Conservation (phyloP, 169 alveolate genomes). For the Theileria annulata region DNA sequence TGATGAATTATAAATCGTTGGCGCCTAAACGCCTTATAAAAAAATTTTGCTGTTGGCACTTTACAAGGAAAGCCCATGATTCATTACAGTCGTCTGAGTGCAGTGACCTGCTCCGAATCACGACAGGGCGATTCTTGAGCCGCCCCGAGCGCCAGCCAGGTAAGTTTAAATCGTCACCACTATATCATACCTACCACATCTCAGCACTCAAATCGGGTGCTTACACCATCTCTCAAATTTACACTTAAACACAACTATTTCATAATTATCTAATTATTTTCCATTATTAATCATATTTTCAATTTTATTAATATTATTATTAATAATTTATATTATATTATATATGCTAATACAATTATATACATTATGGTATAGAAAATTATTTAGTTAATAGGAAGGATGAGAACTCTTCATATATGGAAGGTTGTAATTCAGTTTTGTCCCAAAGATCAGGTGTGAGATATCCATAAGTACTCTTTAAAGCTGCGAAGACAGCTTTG, state of each 20-base stretch:
- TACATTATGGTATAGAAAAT: background rate
- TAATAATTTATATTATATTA: background rate
- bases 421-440: constrained; percentile 82
- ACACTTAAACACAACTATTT: background rate
- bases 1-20: constrained; percentile 48
- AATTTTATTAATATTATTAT: background rate
- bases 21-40: constrained; percentile 86
- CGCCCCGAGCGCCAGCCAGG: constrained; percentile 98
- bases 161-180: constrained; percentile 77
- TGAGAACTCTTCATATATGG: constrained; percentile 93
- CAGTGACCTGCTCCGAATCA: constrained; percentile 95
- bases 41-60: constrained; percentile 94
- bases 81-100: constrained; percentile 95
- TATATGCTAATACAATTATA: too few species aligned
- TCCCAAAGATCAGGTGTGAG: constrained; percentile 99
- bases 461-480: constrained; percentile 95
- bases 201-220: constrained; percentile 5
- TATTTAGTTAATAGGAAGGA: constrained; percentile 86
- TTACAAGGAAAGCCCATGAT: constrained; percentile 90
- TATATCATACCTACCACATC: background rate
- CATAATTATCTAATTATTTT: background rate
- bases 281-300: background rate
- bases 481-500: constrained; percentile 95
- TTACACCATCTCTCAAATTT: background rate
- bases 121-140: constrained; percentile 96